Evolutionary conservation across 2,329 filamentous ascomycete species (phyloP).

Genomic region (Fusarium drepaniforme): DNA sequence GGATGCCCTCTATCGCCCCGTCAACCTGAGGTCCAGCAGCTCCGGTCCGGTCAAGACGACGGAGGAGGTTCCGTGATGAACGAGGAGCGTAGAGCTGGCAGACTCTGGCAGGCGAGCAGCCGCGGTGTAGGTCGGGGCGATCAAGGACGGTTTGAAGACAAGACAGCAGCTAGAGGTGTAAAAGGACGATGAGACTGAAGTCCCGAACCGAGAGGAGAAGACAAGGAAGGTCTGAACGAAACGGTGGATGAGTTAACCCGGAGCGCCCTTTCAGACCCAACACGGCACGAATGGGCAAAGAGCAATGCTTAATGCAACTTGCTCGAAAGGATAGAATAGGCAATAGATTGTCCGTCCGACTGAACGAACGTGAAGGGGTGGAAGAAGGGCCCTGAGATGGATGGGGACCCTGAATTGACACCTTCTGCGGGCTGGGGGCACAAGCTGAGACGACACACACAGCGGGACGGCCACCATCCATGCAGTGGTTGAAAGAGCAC

Average conservation of each 20-base stretch:
- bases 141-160: not conserved
- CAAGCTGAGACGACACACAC: conserved; percentile 19
- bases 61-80: not conserved
- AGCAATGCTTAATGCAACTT: conserved; percentile 26
- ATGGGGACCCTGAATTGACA: conserved; percentile 44
- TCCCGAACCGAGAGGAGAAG: conserved; percentile 10
- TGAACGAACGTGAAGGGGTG: conserved; percentile 8
- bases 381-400: conserved; percentile 11
- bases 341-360: conserved; percentile 30
- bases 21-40: conserved; percentile 2
- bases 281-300: conserved; percentile 4
- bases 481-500: conserved; percentile 13
- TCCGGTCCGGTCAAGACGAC: not conserved
- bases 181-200: conserved; percentile 7
- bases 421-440: conserved; percentile 25
- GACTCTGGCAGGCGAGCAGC: not conserved
- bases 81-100: not conserved
- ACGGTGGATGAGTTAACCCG: conserved; percentile 10
- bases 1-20: not conserved
- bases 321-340: conserved; percentile 27
- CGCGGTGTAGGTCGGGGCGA: conserved; percentile 1
- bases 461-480: conserved; percentile 17
- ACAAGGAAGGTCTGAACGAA: not conserved
- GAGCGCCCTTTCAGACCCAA: not conserved
- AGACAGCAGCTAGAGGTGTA: not conserved